Conservation (phyloP, 2,329 filamentous ascomycete species). For the Beauveria caledonica region DNA sequence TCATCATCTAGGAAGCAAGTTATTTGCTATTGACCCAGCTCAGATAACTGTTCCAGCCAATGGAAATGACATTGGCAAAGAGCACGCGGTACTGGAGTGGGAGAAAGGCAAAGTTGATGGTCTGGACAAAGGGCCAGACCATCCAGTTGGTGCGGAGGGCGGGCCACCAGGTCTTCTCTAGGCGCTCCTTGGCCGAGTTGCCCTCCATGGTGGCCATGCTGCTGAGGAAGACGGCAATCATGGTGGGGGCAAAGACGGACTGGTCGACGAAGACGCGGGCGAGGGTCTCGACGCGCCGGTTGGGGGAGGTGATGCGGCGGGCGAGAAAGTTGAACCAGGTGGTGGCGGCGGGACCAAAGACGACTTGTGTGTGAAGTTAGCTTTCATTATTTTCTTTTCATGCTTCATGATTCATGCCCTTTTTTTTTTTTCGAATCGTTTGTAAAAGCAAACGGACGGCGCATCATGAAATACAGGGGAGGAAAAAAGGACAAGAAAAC, state of each 20-base stretch:
- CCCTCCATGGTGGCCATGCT: constrained; percentile 82
- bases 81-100: constrained; percentile 76
- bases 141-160: constrained; percentile 78
- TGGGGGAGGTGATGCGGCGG: constrained; percentile 54
- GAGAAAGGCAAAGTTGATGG: constrained; percentile 79
- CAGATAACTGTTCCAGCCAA: constrained; percentile 58
- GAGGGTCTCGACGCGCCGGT: constrained; percentile 60
- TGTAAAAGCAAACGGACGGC: too few species aligned
- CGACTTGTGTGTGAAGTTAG: constrained; percentile 34
- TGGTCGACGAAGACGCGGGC: constrained; percentile 78
- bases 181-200: constrained; percentile 50
- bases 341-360: constrained; percentile 84
- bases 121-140: constrained; percentile 80
- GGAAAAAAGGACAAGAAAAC: constrained; percentile 21
- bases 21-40: constrained; percentile 50
- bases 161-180: constrained; percentile 59
- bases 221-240: constrained; percentile 72
- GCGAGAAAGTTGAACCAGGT: constrained; percentile 81
- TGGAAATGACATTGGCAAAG: constrained; percentile 74
- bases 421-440: neutral
- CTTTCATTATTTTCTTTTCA: neutral
- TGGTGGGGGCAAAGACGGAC: constrained; percentile 71
- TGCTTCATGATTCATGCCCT: neutral
- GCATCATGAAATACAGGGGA: neutral
- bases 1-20: neutral